phyloP scores from a whole-genome alignment of 768 basidiomycete species.

The Lactifluus rugatus region DNA sequence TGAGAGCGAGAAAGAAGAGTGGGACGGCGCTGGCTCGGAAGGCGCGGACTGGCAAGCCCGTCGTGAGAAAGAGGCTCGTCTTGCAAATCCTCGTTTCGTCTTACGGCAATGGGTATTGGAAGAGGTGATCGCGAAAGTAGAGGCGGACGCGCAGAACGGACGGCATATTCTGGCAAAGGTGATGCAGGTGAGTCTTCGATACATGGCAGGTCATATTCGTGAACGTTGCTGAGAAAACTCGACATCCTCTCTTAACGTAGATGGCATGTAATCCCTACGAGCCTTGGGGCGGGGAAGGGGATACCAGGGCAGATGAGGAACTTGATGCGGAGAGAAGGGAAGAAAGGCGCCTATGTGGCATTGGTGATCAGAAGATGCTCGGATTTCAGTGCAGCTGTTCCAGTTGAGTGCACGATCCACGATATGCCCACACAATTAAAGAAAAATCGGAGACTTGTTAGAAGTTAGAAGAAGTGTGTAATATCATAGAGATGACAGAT shows the following conservation, averaged over 20 bases:
- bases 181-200: slow-evolving; percentile 49
- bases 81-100: slow-evolving; percentile 86
- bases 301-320: slow-evolving; percentile 33
- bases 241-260: slow-evolving; percentile 28
- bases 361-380: slow-evolving; percentile 65
- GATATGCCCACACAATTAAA: neutral
- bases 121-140: slow-evolving; percentile 75
- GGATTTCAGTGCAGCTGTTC: slow-evolving; percentile 95
- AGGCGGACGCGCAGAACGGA: slow-evolving; percentile 52
- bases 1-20: slow-evolving; percentile 39
- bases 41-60: slow-evolving; percentile 9
- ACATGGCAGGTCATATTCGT: neutral
- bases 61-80: slow-evolving; percentile 33
- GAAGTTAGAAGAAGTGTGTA: neutral
- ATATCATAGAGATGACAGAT: neutral
- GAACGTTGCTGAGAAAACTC: neutral
- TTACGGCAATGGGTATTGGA: slow-evolving; percentile 94
- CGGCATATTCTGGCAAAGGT: slow-evolving; percentile 70
- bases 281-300: slow-evolving; percentile 73
- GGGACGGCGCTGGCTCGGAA: slow-evolving; percentile 41
- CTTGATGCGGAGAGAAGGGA: slow-evolving; percentile 53
- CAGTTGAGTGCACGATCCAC: slow-evolving; percentile 36
- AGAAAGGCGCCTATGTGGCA: slow-evolving; percentile 66
- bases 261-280: slow-evolving; percentile 86
- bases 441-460: neutral